A percentile compares a stretch with the other conserved stretches of the same genome.
Evolutionary conservation across 129 eudicot genomes (phyloP).

Genomic region (Oenanthe sinensis): DNA sequence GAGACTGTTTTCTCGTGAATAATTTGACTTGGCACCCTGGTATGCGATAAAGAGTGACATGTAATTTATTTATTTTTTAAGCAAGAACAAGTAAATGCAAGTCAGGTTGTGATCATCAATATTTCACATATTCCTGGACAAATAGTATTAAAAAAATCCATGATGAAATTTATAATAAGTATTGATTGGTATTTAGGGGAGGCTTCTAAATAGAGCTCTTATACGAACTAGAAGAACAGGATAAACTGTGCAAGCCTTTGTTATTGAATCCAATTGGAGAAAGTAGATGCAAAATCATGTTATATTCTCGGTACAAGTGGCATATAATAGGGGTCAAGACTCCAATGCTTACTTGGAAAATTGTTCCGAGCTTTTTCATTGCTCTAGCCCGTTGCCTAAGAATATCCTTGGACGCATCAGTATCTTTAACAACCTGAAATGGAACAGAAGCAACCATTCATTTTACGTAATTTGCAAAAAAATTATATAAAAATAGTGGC

Average conservation of each 20-base stretch:
- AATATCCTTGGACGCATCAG: constrained; percentile 34
- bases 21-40: constrained; percentile 36
- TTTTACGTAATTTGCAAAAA: background rate
- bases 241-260: too few relatives aligned
- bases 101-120: background rate
- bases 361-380: constrained; percentile 43
- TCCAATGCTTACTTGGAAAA: constrained; percentile 37
- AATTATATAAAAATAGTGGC: background rate
- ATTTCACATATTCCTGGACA: background rate
- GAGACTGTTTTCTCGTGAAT: constrained; percentile 29
- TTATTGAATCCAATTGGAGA: background rate
- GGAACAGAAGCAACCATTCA: background rate
- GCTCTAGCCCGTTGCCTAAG: constrained; percentile 37
- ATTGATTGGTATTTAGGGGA: background rate
- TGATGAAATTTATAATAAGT: background rate
- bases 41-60: background rate
- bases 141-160: background rate
- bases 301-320: background rate
- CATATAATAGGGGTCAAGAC: background rate
- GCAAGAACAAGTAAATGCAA: background rate
- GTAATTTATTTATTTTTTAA: background rate
- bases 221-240: background rate
- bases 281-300: background rate
- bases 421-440: constrained; percentile 38
- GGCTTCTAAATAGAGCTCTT: background rate